Base-by-base conservation (phyloP, 257 asterid genomes). In the Haberlea rhodopensis region DNA sequence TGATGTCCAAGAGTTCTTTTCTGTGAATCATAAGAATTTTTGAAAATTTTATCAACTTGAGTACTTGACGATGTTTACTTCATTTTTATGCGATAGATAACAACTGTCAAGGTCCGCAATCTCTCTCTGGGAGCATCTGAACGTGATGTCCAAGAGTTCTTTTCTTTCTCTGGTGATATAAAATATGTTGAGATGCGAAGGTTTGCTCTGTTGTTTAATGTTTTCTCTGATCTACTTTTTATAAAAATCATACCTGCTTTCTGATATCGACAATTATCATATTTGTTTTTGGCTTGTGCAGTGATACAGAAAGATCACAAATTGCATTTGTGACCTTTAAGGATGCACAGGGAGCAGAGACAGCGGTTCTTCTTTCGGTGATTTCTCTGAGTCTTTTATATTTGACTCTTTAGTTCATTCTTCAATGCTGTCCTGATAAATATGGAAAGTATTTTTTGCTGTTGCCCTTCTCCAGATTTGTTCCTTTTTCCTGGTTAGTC, bases 341-440 rank as follows among this genome's bases (percentile, higher is more conserved):
- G 52, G 80, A 81, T 60, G 62, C 85, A 24, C 82, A 79, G 62
- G 95, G 81, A 22, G 88, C 86, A 53, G 82, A 81, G 19, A 81
- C 82, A 40, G 86, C 90, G 16, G 26, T 81, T 57, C 77, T 86
- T 64, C 69, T 86, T 43, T 43, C 51, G 51, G 51, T 43, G 2
- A 15, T 43, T 43, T 43, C n/a, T 43, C 20, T 1, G 5, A 15
- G 51, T 15, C 19, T 15, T 43, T 10, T 40, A 16, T 43, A 16
- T 5, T 43, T 16, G 7, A 15, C 16, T 16, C 7, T 43, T 43
- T 15, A 20, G 6, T 43, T 43, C 51, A 43, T 16, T 43, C 51
- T 43, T 43, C 20, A 15, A 15, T 3, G n/a, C 20, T 43, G 1
- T 43, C 16, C 51, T n/a, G n/a, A n/a, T 43, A 2, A 0, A 16